Percentiles rank a stretch among this genome's conserved stretches.
These are phyloP conservation scores for Ormosia semicastrata DNA, from an alignment of 306 rosid genomes.

Conservation along the genomic window DNA sequence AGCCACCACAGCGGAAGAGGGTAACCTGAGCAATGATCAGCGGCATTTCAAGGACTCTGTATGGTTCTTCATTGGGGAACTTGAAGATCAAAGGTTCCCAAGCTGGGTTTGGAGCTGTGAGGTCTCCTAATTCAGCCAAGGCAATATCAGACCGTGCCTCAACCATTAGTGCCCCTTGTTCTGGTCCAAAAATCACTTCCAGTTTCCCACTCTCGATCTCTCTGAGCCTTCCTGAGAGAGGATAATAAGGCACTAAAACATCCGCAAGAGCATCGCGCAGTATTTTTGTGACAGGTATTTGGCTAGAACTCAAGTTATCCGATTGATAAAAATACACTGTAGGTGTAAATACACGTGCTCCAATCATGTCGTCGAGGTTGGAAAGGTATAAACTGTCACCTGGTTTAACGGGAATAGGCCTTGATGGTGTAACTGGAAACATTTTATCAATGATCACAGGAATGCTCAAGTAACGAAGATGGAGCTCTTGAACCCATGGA, in stretches of 20 bases:
- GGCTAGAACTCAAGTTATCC: not conserved
- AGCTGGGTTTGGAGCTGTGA: constrained; percentile 77
- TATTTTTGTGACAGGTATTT: constrained; percentile 35
- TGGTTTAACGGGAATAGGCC: constrained; percentile 35
- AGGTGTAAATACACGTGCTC: constrained; percentile 85
- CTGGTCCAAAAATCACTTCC: constrained; percentile 70
- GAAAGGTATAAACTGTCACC: constrained; percentile 71
- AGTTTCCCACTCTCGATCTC: constrained; percentile 70
- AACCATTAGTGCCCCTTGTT: constrained; percentile 76
- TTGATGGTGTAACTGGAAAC: constrained; percentile 51
- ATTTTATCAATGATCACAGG: constrained; percentile 43
- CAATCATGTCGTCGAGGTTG: constrained; percentile 74
- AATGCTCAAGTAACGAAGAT: constrained; percentile 49
- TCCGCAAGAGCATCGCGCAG: constrained; percentile 60
- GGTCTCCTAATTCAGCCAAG: constrained; percentile 58
- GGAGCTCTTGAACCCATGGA: constrained; percentile 83
- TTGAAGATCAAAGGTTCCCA: constrained; percentile 87
- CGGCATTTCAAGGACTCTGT: constrained; percentile 88
- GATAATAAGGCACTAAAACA: constrained; percentile 85
- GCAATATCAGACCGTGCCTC: constrained; percentile 62
- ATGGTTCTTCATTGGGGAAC: constrained; percentile 76
- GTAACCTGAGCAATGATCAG: constrained; percentile 85
- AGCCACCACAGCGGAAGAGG: constrained; percentile 72
- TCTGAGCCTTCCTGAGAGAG: constrained; percentile 79
- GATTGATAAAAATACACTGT: constrained; percentile 67